Evolutionary conservation across 345 rosid species (phyloP), one percentile per base, ranked within the genome.

Genomic region (Atalantia buxifolia): DNA sequence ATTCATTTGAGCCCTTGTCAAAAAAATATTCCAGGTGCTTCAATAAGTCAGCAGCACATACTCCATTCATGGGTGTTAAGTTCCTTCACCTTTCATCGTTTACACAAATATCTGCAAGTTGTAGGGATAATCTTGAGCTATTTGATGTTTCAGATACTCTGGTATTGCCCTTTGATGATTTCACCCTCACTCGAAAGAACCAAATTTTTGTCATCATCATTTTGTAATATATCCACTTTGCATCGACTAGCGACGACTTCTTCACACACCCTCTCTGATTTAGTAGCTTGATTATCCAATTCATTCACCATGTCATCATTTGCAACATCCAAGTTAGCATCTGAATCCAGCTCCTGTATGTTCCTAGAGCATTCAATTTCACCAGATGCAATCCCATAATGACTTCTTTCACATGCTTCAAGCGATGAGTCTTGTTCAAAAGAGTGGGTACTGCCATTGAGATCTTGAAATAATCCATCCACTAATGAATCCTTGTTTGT

Each of bases 381-480:
- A 75, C 30, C 16, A 45, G 40, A 62, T 62, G 36, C 24, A 63
- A 12, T 75, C 21, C 18, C 69, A 21, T 14, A 38, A 35, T 19
- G 45, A 61, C 66, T 53, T 71, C 30, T 57, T 66, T 59, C 50
- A 18, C 56, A 27, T 21, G 75, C 25, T 31, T 81, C 78, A 30
- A 18, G 74, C 45, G 59, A 56, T 18, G 59, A 31, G 30, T 66
- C 68, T 33, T 56, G 77, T 55, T 25, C 25, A 42, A 18, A 57
- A 1, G 71, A 66, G 36, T 66, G 74, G 59, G 69, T 59, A 24
- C 59, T 28, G n/a, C 8, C 42, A 31, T 21, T 24, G 2, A 4
- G 62, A 42, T 56, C 19, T 76, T 57, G 38, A 36, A 14, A 57
- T 13, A 19, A 57, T 33, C 21, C 33, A 31, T 50, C 73, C 56